phyloP scores from a whole-genome alignment of 768 basidiomycete genomes.

The Boletus rubescentipes region DNA sequence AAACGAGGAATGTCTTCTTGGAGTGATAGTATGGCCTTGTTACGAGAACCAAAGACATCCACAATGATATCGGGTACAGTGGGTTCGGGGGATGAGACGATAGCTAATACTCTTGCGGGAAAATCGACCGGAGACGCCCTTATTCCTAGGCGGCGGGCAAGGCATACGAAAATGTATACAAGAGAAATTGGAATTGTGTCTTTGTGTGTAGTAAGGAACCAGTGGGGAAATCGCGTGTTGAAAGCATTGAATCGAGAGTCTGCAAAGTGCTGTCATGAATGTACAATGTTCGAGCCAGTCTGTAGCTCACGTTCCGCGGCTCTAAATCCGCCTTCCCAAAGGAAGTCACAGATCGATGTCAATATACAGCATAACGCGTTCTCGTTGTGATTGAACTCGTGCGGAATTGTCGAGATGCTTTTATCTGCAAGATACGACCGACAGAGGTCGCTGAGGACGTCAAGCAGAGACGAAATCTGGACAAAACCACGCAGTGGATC shows the following conservation, averaged over 20 bases:
- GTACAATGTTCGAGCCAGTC: neutral
- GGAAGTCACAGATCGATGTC: slow-evolving; percentile 47
- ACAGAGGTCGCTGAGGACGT: slow-evolving; percentile 41
- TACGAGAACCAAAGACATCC: slow-evolving; percentile 47
- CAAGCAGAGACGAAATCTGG: slow-evolving; percentile 43
- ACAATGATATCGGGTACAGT: slow-evolving; percentile 40
- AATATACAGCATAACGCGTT: slow-evolving; percentile 31
- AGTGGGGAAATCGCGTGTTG: slow-evolving; percentile 59
- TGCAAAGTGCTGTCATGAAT: slow-evolving; percentile 15
- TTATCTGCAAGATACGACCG: slow-evolving; percentile 35
- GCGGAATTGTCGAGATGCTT: slow-evolving; percentile 29
- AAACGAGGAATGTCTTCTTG: slow-evolving; percentile 36
- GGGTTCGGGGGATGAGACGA: slow-evolving; percentile 42
- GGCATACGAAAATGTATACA: slow-evolving; percentile 54
- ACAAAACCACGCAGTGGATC: neutral
- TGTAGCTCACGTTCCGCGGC: slow-evolving; percentile 40
- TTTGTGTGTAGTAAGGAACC: slow-evolving; percentile 50
- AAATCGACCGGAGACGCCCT: slow-evolving; percentile 54
- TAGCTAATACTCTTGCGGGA: slow-evolving; percentile 53
- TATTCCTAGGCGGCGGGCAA: slow-evolving; percentile 52
- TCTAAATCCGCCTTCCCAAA: slow-evolving; percentile 48
- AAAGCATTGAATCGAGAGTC: slow-evolving; percentile 42
- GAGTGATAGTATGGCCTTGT: slow-evolving; percentile 33
- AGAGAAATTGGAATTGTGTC: slow-evolving; percentile 59
- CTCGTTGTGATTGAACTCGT: slow-evolving; percentile 34